These are phyloP conservation scores for Eragrostis curvula DNA, from an alignment of 176 grass and related monocot genomes.

Conservation along the genomic window DNA sequence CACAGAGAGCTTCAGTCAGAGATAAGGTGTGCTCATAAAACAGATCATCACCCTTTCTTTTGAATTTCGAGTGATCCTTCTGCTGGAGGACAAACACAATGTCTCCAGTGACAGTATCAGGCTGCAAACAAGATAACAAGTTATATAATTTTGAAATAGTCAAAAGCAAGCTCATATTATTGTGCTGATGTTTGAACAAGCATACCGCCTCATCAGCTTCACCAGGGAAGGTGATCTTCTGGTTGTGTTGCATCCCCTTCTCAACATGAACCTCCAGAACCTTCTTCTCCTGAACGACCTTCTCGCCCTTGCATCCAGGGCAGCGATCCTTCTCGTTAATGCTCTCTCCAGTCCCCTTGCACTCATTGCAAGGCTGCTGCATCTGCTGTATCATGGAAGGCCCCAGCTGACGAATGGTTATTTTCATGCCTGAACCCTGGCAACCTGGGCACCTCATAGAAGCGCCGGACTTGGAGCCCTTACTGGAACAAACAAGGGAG, in stretches of 20 bases:
- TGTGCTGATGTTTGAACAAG: not conserved
- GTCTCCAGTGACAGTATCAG: slow-evolving; percentile 93
- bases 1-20: slow-evolving; percentile 87
- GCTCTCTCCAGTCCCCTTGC: slow-evolving; percentile 91
- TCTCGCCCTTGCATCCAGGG: slow-evolving; percentile 91
- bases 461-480: slow-evolving; percentile 95
- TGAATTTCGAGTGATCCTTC: slow-evolving; percentile 94
- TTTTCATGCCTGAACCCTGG: slow-evolving; percentile 96
- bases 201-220: slow-evolving; percentile 97
- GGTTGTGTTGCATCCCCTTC: slow-evolving; percentile 94
- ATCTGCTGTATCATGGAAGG: slow-evolving; percentile 98
- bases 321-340: slow-evolving; percentile 95
- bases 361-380: slow-evolving; percentile 96
- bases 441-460: slow-evolving; percentile 95
- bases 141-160: slow-evolving; percentile 28
- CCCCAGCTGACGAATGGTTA: slow-evolving; percentile 88
- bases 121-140: slow-evolving; percentile 54
- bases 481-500: slow-evolving; percentile 53
- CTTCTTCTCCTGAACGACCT: slow-evolving; percentile 95
- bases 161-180: not conserved
- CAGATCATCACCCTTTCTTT: slow-evolving; percentile 95
- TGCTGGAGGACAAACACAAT: slow-evolving; percentile 91
- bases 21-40: slow-evolving; percentile 92
- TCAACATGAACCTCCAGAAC: slow-evolving; percentile 92
- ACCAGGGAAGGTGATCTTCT: slow-evolving; percentile 98